Percentiles rank a stretch among this genome's conserved stretches.
These are phyloP conservation scores for Herpomyces periplanetae DNA, from an alignment of 2,329 filamentous ascomycete species.

Conservation along the genomic window DNA sequence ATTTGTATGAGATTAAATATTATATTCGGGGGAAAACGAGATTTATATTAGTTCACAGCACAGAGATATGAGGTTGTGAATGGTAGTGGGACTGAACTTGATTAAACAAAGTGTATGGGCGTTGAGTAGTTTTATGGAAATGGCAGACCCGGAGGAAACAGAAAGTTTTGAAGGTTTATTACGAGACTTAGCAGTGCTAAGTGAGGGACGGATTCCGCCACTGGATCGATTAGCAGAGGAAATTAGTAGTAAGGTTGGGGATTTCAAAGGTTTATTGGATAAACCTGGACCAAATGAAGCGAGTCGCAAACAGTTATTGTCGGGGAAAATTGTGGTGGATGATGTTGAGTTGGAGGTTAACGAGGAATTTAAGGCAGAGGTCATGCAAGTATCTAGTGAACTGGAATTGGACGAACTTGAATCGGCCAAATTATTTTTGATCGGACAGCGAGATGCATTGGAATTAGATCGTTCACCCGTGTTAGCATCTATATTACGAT, in stretches of 20 bases:
- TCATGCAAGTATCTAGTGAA: slow-evolving; percentile 45
- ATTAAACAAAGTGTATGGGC: neutral
- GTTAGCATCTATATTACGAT: slow-evolving; percentile 43
- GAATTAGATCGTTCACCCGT: slow-evolving; percentile 29
- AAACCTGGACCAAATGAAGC: slow-evolving; percentile 31
- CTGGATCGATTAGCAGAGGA: slow-evolving; percentile 23
- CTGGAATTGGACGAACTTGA: slow-evolving; percentile 63
- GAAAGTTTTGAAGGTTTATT: slow-evolving; percentile 48
- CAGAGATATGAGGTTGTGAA: too few relatives aligned
- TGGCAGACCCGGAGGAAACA: slow-evolving; percentile 33
- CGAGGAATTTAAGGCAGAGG: slow-evolving; percentile 45
- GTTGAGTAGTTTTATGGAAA: slow-evolving; percentile 8
- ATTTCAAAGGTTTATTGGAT: slow-evolving; percentile 29
- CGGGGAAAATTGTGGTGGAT: slow-evolving; percentile 33
- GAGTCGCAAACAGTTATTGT: slow-evolving; percentile 28
- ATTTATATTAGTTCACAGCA: too few relatives aligned
- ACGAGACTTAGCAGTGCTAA: slow-evolving; percentile 37
- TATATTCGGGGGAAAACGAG: too few relatives aligned
- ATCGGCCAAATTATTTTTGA: slow-evolving; percentile 33
- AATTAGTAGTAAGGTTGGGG: slow-evolving; percentile 22
- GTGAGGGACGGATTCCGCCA: slow-evolving; percentile 25
- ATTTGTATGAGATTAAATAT: too few relatives aligned
- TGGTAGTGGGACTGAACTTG: too few relatives aligned
- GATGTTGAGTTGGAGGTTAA: slow-evolving; percentile 43
- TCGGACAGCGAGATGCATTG: slow-evolving; percentile 25